A percentile compares a stretch with the other conserved stretches of the same genome.
Evolutionary conservation across 805 yeast genomes (phyloP).

Genomic region (Yarrowia sp.): DNA sequence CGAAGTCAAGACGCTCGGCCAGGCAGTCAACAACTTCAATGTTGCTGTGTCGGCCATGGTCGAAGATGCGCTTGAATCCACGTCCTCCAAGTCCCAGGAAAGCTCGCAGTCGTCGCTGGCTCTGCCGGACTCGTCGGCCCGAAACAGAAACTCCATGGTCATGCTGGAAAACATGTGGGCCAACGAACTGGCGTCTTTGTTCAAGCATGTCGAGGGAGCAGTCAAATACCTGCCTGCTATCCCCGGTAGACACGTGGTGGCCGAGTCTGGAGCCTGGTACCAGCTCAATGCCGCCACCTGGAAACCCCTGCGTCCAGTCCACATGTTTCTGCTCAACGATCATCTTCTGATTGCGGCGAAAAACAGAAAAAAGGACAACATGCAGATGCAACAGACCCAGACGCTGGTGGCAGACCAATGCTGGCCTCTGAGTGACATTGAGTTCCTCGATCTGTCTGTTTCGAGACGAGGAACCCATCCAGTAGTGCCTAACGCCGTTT

Average conservation of each 20-base stretch:
- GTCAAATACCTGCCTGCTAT: constrained; percentile 75
- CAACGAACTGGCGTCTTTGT: constrained; percentile 68
- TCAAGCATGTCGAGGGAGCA: constrained; percentile 89
- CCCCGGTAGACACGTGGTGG: constrained; percentile 80
- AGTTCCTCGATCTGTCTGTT: constrained; percentile 53
- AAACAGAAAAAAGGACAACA: constrained; percentile 53
- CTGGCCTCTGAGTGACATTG: constrained; percentile 74
- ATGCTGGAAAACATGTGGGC: constrained; percentile 85
- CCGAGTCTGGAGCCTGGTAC: constrained; percentile 84
- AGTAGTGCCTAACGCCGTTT: constrained; percentile 51
- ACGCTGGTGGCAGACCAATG: constrained; percentile 74
- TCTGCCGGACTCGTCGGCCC: constrained; percentile 42
- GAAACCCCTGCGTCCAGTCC: constrained; percentile 78
- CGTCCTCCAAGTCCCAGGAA: constrained; percentile 43
- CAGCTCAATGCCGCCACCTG: constrained; percentile 86
- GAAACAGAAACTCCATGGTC: constrained; percentile 72
- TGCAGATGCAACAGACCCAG: constrained; percentile 49
- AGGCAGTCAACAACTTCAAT: constrained; percentile 64
- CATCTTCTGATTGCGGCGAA: constrained; percentile 74
- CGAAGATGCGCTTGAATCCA: constrained; percentile 64
- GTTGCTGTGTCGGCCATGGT: constrained; percentile 66
- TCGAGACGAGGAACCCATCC: constrained; percentile 40
- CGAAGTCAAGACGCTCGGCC: constrained; percentile 68
- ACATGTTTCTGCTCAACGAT: constrained; percentile 79
- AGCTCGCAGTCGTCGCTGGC: constrained; percentile 14